Base-by-base conservation (phyloP, 2,329 filamentous ascomycete genomes). In the Diaporthe velutina region DNA sequence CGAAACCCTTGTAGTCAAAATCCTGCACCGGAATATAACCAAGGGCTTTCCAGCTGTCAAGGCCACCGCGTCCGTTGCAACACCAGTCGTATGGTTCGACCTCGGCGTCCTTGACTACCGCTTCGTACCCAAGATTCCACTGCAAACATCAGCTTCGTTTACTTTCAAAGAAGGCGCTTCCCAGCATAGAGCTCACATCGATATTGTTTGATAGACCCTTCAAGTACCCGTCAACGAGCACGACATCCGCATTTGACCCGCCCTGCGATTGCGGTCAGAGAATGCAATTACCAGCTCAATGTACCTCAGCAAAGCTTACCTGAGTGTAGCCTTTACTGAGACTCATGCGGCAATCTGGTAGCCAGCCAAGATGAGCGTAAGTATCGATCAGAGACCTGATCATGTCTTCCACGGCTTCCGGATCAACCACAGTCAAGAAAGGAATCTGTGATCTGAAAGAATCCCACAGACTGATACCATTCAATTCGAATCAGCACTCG, bases 21-120 rank as follows among this genome's bases (percentile, higher is more conserved):
- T 95, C 92, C 74, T 93, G 88, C 0, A 89, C 89, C 0, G 94
- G 93, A 19, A 96, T 93, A 80, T 94, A 96, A 1, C 91, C 89
- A 0, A 95, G 86, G 0, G 79, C 83, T 79, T 95, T 94, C 94
- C 94, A 95, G 77, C 91, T 93, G 66, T 89, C 86, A 15, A 95
- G 84, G 0, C 93, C 93, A 7, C 94, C 94, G 0, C 93, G 88
- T 4, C 93, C 94, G 81, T 94, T 89, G 9, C 92, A 87, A 54
- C 89, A 88, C 93, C 93, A 95, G 80, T 94, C 91, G 42, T 84
- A 84, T 0, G 93, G 93, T 79, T 94, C 91, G 15, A 91, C 87
- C 78, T 95, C 93, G 5, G 93, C 93, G 75, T 96, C 93, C 74
- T 93, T 93, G 4, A 93, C 85, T 0, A 96, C 88, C 0, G 94